phyloP scores from a whole-genome alignment of 805 yeast genomes.

The Clavispora santaluciae region DNA sequence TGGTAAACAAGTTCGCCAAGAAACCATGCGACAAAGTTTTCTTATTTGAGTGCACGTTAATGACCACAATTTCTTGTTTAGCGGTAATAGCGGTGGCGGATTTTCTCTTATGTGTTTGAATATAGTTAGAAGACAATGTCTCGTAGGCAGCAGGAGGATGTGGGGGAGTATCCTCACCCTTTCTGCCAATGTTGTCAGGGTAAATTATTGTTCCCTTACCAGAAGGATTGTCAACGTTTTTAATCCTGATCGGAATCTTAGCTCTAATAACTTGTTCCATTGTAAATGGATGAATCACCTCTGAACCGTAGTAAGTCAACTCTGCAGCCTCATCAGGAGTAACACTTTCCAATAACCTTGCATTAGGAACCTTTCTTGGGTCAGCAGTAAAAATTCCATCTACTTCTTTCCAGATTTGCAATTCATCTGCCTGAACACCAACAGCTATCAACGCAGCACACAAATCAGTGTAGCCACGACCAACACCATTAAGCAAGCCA shows the following conservation, averaged over 20 bases:
- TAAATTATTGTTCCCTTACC: constrained; percentile 92
- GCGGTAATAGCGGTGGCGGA: constrained; percentile 96
- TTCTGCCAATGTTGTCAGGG: constrained; percentile 82
- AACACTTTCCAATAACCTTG: constrained; percentile 77
- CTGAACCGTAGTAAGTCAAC: constrained; percentile 94
- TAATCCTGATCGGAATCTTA: constrained; percentile 92
- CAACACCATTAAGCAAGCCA: constrained; percentile 86
- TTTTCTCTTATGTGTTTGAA: constrained; percentile 44
- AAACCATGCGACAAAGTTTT: constrained; percentile 93
- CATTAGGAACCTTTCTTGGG: constrained; percentile 90
- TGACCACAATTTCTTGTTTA: constrained; percentile 84
- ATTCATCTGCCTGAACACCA: constrained; percentile 85
- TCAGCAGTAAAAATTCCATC: constrained; percentile 99
- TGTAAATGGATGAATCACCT: constrained; percentile 97
- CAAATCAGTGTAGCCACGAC: constrained; percentile 95
- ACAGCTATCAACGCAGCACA: constrained; percentile 97
- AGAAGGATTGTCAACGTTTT: constrained; percentile 90
- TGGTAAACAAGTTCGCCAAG: constrained; percentile 82
- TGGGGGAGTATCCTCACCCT: constrained; percentile 89
- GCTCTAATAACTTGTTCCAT: constrained; percentile 99
- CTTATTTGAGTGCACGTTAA: constrained; percentile 91
- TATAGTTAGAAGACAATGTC: constrained; percentile 32
- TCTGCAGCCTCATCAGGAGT: constrained; percentile 99
- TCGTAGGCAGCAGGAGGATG: constrained; percentile 84
- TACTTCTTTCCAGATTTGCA: constrained; percentile 98